Conservation (phyloP, 2,329 filamentous ascomycete genomes). For the Graphium sp. region DNA sequence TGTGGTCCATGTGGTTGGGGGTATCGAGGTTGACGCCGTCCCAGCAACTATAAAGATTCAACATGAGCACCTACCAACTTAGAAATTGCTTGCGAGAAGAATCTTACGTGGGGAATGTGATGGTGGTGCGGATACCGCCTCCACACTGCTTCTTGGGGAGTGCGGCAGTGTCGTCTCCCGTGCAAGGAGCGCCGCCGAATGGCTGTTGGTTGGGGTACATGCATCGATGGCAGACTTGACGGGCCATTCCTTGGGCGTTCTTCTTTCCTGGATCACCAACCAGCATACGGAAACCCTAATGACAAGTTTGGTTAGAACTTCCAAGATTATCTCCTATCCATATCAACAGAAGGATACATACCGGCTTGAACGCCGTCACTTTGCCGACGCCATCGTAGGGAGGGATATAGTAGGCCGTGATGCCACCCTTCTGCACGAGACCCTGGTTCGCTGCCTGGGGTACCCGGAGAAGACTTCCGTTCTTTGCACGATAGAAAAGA, state of each 20-base stretch:
- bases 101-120: constrained; percentile 28
- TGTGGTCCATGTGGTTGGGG: constrained; percentile 5
- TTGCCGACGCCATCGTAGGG: constrained; percentile 10
- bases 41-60: constrained; percentile 21
- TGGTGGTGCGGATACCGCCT: constrained; percentile 35
- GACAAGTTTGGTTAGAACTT: not conserved
- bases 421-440: constrained; percentile 24
- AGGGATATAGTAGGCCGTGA: constrained; percentile 24
- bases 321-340: not conserved
- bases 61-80: not conserved
- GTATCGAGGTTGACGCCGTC: constrained; percentile 6
- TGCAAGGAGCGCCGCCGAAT: constrained; percentile 31
- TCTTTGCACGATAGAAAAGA: constrained; percentile 14
- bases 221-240: constrained; percentile 26
- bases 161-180: constrained; percentile 28
- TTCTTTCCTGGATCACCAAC: constrained; percentile 24
- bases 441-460: constrained; percentile 44
- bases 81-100: constrained; percentile 9
- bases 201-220: constrained; percentile 26
- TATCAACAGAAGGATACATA: constrained; percentile 6
- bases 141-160: constrained; percentile 25
- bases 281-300: constrained; percentile 27
- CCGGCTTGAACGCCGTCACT: constrained; percentile 24
- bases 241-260: constrained; percentile 11
- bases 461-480: constrained; percentile 42